These are phyloP conservation scores for Prunus mume DNA, from an alignment of 306 rosid genomes.

Conservation along the genomic window DNA sequence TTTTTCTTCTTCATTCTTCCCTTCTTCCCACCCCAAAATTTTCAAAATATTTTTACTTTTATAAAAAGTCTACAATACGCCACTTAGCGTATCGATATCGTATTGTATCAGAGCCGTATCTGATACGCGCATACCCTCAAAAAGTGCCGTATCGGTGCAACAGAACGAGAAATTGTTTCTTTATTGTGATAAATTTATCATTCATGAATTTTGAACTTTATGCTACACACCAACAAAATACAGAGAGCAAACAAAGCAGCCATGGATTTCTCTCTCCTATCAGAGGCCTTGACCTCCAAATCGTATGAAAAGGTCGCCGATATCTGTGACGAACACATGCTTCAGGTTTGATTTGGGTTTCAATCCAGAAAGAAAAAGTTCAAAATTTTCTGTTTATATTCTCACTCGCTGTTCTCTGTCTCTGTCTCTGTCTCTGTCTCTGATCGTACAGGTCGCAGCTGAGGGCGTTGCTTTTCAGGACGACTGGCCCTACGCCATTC, in stretches of 20 bases:
- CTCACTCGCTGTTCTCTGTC: neutral
- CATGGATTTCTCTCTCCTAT: constrained; percentile 62
- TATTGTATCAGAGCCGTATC: too few species aligned
- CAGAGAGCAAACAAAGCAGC: neutral
- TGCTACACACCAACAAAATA: neutral
- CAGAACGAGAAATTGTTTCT: too few species aligned
- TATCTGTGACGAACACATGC: constrained; percentile 66
- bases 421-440: neutral
- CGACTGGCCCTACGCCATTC: constrained; percentile 81
- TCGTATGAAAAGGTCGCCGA: constrained; percentile 62
- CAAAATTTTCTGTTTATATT: neutral
- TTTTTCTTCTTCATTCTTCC: too few species aligned
- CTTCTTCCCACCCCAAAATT: too few species aligned
- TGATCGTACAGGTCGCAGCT: constrained; percentile 57
- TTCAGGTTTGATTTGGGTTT: constrained; percentile 39
- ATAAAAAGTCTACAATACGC: too few species aligned
- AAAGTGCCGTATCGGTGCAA: too few species aligned
- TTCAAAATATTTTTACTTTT: too few species aligned
- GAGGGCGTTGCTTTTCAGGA: constrained; percentile 71
- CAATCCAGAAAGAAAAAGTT: neutral
- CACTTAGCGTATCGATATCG: too few species aligned
- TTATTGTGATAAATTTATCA: too few species aligned
- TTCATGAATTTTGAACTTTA: too few species aligned
- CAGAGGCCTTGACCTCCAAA: constrained; percentile 49
- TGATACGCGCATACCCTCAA: too few species aligned